phyloP scores from a whole-genome alignment of 2,329 filamentous ascomycete species.

The Periconia digitata region DNA sequence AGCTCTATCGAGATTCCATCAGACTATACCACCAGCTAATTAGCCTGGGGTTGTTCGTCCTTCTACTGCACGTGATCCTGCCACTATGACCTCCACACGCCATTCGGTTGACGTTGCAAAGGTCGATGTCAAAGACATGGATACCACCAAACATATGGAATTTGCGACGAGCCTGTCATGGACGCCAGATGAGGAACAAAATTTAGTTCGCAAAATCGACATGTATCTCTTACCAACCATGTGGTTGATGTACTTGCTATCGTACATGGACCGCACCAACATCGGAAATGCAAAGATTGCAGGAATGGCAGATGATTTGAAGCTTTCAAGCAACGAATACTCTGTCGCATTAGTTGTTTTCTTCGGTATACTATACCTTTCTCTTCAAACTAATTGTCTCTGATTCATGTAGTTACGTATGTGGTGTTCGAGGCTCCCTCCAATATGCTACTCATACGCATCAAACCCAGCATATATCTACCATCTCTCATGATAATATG shows the following conservation, averaged over 20 bases:
- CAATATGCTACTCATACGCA: slow-evolving; percentile 56
- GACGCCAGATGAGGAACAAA: slow-evolving; percentile 53
- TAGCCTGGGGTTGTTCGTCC: not conserved
- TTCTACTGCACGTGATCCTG: not conserved
- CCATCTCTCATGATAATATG: slow-evolving; percentile 57
- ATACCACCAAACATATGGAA: slow-evolving; percentile 46
- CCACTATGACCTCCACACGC: slow-evolving; percentile 26
- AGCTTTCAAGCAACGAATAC: slow-evolving; percentile 53
- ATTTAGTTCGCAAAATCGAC: slow-evolving; percentile 53
- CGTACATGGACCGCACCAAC: slow-evolving; percentile 50
- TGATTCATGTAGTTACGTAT: slow-evolving; percentile 39
- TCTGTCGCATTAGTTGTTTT: slow-evolving; percentile 56
- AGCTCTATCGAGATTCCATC: slow-evolving; percentile 12
- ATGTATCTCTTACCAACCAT: slow-evolving; percentile 50
- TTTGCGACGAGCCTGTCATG: slow-evolving; percentile 47
- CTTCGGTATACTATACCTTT: slow-evolving; percentile 48
- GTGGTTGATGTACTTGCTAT: slow-evolving; percentile 54
- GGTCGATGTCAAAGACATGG: slow-evolving; percentile 32
- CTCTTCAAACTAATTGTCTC: slow-evolving; percentile 39
- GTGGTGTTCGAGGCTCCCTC: slow-evolving; percentile 57
- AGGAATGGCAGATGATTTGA: slow-evolving; percentile 52
- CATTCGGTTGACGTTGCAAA: slow-evolving; percentile 21
- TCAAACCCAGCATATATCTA: slow-evolving; percentile 53
- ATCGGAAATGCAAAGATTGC: slow-evolving; percentile 57
- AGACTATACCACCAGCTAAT: not conserved